Percentiles rank a stretch among this genome's conserved stretches.
Conservation (phyloP, 768 basidiomycete species). For the Kondoa malvinella region DNA sequence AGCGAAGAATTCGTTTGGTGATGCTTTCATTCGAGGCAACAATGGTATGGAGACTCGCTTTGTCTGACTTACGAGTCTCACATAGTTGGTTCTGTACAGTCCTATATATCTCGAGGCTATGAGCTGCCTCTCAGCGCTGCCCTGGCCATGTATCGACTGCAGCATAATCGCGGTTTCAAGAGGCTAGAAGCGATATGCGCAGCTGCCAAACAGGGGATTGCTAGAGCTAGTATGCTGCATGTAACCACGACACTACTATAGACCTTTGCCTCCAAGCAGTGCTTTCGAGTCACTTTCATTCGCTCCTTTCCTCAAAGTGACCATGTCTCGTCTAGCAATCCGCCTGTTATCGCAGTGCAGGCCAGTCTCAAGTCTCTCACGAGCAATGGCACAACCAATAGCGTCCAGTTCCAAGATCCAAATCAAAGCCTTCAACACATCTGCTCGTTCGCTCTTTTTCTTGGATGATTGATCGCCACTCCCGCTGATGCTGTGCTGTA, state of each 20-base stretch:
- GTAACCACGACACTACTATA: too few species aligned
- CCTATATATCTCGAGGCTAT: conserved; percentile 53
- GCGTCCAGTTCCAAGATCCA: neutral
- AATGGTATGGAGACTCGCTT: conserved; percentile 44
- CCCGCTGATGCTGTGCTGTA: neutral
- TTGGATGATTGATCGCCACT: neutral
- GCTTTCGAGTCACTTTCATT: too few species aligned
- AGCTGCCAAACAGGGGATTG: too few species aligned
- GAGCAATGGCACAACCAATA: neutral
- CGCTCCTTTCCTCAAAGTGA: neutral
- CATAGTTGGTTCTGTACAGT: conserved; percentile 35
- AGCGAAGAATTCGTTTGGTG: conserved; percentile 46
- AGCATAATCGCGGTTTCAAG: too few species aligned
- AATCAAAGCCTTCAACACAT: neutral
- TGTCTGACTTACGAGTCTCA: conserved; percentile 9
- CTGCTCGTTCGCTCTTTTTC: neutral
- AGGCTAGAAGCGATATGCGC: too few species aligned
- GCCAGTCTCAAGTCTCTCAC: neutral
- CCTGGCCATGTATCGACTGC: too few species aligned
- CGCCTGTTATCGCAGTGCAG: neutral
- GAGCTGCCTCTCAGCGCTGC: conserved; percentile 4
- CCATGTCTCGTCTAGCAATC: neutral
- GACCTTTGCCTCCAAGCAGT: too few species aligned
- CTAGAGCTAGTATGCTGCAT: too few species aligned
- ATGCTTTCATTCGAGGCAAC: conserved; percentile 87